These are phyloP conservation scores for Stephanocyclus meneghinianus DNA, from an alignment of 352 stramenopile genomes.

Conservation along the genomic window DNA sequence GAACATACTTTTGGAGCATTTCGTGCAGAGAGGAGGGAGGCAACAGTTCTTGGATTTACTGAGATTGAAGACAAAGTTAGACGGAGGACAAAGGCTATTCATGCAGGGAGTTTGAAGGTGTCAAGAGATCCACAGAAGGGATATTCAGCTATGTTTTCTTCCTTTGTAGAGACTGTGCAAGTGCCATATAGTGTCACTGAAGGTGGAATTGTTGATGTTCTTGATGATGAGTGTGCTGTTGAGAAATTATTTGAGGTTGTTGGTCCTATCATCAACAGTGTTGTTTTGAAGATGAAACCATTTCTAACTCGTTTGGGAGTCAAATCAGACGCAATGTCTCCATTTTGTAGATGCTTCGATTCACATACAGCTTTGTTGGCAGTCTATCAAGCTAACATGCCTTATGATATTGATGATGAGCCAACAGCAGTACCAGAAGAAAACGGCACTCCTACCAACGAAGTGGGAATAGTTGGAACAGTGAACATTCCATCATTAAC, in stretches of 20 bases:
- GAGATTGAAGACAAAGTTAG: conserved; percentile 2
- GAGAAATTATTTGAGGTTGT: conserved; percentile 5
- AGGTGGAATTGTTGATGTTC: conserved; percentile 2
- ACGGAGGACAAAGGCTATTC: neutral
- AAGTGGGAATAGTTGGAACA: neutral
- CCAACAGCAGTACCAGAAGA: neutral
- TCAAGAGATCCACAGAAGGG: conserved; percentile 1
- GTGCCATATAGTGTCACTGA: neutral
- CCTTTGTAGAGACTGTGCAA: neutral
- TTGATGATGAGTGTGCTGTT: conserved; percentile 2
- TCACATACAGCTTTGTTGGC: neutral
- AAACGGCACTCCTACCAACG: neutral
- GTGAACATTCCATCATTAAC: conserved; percentile 1
- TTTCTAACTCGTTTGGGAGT: conserved; percentile 3
- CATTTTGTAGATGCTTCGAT: neutral
- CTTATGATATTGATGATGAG: conserved; percentile 3
- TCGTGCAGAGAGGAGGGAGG: conserved; percentile 1
- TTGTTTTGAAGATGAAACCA: conserved; percentile 2
- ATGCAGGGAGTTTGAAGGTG: neutral
- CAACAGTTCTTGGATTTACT: conserved; percentile 1
- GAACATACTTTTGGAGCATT: neutral
- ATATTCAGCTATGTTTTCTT: conserved; percentile 8
- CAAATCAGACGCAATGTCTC: neutral
- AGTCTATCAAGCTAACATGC: conserved; percentile 1
- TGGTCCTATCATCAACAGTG: conserved; percentile 4